These are phyloP conservation scores for Cercospora brassicicola DNA, from an alignment of 2,329 filamentous ascomycete species.

Conservation along the genomic window DNA sequence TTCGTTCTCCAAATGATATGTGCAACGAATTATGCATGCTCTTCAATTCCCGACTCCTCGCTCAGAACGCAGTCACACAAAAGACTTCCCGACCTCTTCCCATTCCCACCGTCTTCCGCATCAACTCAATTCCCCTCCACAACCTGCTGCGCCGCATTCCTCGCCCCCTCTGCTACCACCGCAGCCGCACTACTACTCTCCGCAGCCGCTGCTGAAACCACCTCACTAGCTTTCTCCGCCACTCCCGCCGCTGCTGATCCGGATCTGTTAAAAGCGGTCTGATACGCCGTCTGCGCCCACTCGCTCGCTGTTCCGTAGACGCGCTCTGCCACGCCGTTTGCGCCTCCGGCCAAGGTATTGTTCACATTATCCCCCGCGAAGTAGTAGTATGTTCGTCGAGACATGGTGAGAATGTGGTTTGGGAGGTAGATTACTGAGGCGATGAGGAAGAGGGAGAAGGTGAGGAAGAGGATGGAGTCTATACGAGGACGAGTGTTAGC, in stretches of 20 bases:
- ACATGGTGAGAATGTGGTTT: conserved; percentile 80
- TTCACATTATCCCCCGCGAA: conserved; percentile 67
- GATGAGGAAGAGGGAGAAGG: conserved; percentile 80
- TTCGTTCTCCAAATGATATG: not conserved
- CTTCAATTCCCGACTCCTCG: not conserved
- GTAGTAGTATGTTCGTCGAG: conserved; percentile 90
- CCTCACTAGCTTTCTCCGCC: conserved; percentile 15
- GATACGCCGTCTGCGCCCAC: conserved; percentile 28
- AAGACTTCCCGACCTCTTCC: not conserved
- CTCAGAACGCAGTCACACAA: not conserved
- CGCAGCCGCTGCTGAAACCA: not conserved
- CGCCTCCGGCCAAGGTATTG: conserved; percentile 8
- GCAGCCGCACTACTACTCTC: not conserved
- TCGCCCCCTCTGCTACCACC: not conserved
- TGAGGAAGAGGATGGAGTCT: conserved; percentile 92
- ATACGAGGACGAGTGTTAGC: not conserved
- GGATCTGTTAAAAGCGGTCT: conserved; percentile 25
- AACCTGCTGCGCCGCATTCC: not conserved
- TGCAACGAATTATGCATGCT: not conserved
- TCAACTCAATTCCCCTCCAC: not conserved
- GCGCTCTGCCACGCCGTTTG: conserved; percentile 20
- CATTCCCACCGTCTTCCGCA: not conserved
- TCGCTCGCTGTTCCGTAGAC: conserved; percentile 27
- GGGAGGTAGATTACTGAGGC: conserved; percentile 91
- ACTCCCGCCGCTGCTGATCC: too few relatives aligned